phyloP scores from a whole-genome alignment of 371 early-diverging fungal species.

The Mycotypha africana region DNA sequence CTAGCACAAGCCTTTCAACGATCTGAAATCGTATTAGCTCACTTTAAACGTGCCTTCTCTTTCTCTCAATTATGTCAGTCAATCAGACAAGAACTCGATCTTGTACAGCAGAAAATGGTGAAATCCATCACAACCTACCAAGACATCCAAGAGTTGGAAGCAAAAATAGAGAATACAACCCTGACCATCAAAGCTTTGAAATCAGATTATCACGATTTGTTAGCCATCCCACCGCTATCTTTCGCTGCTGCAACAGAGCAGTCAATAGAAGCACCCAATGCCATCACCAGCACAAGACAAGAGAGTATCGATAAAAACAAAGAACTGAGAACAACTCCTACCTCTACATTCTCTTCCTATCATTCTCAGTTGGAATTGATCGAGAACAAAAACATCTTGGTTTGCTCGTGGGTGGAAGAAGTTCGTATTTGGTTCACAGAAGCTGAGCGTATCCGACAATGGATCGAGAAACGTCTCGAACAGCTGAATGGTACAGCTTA shows the following conservation, averaged over 20 bases:
- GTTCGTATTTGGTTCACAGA: slow-evolving; percentile 40
- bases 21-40: slow-evolving; percentile 13
- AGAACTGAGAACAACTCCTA: too few relatives aligned
- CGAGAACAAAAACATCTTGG: slow-evolving; percentile 24
- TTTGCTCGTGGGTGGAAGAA: slow-evolving; percentile 46
- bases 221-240: too few relatives aligned
- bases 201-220: slow-evolving; percentile 20
- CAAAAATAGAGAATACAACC: slow-evolving; percentile 23
- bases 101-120: slow-evolving; percentile 39
- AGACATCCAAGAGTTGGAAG: slow-evolving; percentile 35
- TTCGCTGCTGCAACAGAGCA: too few relatives aligned
- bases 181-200: slow-evolving; percentile 18
- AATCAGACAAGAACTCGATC: slow-evolving; percentile 40
- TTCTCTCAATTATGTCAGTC: slow-evolving; percentile 25
- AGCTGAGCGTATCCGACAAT: slow-evolving; percentile 34
- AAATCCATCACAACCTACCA: slow-evolving; percentile 28
- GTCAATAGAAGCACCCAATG: too few relatives aligned
- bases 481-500: slow-evolving; percentile 21
- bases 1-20: slow-evolving; percentile 20
- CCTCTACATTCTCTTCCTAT: slow-evolving; percentile 12
- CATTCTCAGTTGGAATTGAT: slow-evolving; percentile 23
- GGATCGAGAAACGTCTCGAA: slow-evolving; percentile 40
- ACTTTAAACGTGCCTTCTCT: slow-evolving; percentile 23
- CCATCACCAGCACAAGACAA: background rate
- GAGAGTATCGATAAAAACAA: too few relatives aligned